phyloP scores from a whole-genome alignment of 2,329 filamentous ascomycete genomes.

The Trichoderma endophyticum region DNA sequence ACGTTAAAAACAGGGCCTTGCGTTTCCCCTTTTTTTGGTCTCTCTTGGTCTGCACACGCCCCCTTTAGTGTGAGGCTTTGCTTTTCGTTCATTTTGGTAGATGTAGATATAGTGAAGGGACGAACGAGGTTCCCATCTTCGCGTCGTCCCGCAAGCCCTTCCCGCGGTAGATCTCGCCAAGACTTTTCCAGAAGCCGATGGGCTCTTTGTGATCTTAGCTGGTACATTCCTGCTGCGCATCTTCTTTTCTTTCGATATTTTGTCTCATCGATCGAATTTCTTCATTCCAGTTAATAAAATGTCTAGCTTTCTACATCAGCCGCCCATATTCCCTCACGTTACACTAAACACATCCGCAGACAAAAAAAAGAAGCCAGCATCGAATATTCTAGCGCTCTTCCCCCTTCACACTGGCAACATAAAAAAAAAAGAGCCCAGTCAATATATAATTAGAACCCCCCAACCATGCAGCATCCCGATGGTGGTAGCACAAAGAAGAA shows the following conservation, averaged over 20 bases:
- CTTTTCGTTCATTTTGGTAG: too few species aligned
- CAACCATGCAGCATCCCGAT: background rate
- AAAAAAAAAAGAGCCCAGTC: background rate
- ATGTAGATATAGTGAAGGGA: too few species aligned
- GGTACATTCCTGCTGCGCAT: background rate
- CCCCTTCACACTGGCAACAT: background rate
- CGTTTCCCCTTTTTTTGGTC: background rate
- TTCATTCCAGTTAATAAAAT: background rate
- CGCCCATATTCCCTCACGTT: background rate
- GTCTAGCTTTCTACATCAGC: background rate
- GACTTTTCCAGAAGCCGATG: background rate
- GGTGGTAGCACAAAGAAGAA: background rate
- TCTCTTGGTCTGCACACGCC: slow-evolving; percentile 8
- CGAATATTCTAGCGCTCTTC: background rate
- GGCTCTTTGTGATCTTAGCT: too few species aligned
- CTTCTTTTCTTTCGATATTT: background rate
- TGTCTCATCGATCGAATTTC: background rate
- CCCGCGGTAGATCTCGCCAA: background rate
- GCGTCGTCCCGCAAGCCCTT: background rate
- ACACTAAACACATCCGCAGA: background rate
- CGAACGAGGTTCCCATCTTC: background rate
- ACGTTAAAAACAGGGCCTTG: background rate
- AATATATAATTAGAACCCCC: background rate
- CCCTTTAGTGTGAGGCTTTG: background rate
- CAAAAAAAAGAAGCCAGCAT: background rate